phyloP scores from a whole-genome alignment of 2,329 filamentous ascomycete genomes.

The Penicillium sclerotigenum region DNA sequence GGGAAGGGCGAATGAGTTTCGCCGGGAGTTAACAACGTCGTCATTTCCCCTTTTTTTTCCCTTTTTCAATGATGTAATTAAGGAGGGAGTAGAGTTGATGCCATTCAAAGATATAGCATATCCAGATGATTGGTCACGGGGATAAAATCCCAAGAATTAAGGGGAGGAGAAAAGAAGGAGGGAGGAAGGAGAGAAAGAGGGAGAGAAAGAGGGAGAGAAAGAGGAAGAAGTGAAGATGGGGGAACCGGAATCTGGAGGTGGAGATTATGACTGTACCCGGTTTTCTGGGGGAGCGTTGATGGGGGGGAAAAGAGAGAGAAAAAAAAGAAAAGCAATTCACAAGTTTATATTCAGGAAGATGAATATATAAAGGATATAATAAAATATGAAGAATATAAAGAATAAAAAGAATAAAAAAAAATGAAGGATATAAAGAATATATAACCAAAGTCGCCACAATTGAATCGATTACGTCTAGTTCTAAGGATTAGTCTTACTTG shows the following conservation, averaged over 20 bases:
- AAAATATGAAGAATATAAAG: too few species aligned
- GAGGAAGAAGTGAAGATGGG: not conserved
- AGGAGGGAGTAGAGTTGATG: not conserved
- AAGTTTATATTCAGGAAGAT: not conserved
- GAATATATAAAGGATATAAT: too few species aligned
- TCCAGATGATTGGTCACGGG: not conserved
- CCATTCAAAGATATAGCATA: not conserved
- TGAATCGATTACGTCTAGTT: not conserved
- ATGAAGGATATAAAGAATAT: not conserved
- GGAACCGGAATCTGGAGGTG: too few species aligned
- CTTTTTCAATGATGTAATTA: slow-evolving; percentile 1
- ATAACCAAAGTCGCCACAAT: not conserved
- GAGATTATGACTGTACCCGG: too few species aligned
- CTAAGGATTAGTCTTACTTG: not conserved
- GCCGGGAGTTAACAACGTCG: slow-evolving; percentile 33
- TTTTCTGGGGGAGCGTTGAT: not conserved
- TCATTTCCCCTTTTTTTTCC: slow-evolving; percentile 34
- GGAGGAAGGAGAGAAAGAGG: not conserved
- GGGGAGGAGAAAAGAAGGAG: not conserved
- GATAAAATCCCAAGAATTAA: not conserved
- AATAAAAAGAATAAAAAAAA: too few species aligned
- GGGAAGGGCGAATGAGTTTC: slow-evolving; percentile 32
- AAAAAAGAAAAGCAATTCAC: not conserved
- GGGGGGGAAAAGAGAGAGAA: not conserved
- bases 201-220: not conserved